Evolutionary conservation across 768 basidiomycete genomes (phyloP).

Genomic region (Rubroboletus pulcherrimus): DNA sequence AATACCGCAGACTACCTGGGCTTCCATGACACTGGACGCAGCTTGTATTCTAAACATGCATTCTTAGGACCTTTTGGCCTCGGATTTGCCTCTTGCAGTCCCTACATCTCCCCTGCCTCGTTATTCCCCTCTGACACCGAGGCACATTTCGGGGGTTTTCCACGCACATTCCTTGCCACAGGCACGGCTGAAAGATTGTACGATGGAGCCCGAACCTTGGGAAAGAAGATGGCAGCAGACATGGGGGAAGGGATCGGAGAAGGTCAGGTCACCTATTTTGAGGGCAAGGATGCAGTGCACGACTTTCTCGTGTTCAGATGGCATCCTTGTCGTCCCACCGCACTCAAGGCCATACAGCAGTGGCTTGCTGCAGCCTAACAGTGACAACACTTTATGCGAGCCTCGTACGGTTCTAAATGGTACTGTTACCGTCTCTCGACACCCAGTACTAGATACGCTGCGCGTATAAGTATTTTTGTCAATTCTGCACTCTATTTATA

Average conservation of each 20-base stretch:
- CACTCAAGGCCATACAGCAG: slow-evolving; percentile 44
- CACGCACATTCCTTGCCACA: slow-evolving; percentile 54
- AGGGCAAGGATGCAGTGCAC: slow-evolving; percentile 50
- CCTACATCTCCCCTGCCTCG: slow-evolving; percentile 60
- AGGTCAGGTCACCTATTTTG: slow-evolving; percentile 45
- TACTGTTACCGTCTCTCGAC: background rate
- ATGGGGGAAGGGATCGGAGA: slow-evolving; percentile 33
- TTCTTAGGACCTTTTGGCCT: slow-evolving; percentile 48
- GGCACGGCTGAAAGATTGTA: slow-evolving; percentile 57
- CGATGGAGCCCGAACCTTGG: slow-evolving; percentile 48
- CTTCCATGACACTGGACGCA: slow-evolving; percentile 6
- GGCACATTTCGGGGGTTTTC: slow-evolving; percentile 52
- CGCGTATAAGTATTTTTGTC: background rate
- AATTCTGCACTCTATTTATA: background rate
- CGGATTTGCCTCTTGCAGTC: slow-evolving; percentile 43
- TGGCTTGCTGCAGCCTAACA: slow-evolving; percentile 33
- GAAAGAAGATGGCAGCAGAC: slow-evolving; percentile 47
- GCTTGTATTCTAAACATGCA: slow-evolving; percentile 35
- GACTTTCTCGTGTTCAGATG: slow-evolving; percentile 49
- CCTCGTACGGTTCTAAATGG: background rate
- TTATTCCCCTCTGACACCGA: slow-evolving; percentile 30
- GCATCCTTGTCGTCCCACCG: slow-evolving; percentile 49
- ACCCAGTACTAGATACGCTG: background rate
- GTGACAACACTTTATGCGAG: too few relatives aligned
- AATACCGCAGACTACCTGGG: slow-evolving; percentile 33